Evolutionary conservation across 805 yeast species (phyloP).

Genomic region (Vanderwaltozyma verrucispora): DNA sequence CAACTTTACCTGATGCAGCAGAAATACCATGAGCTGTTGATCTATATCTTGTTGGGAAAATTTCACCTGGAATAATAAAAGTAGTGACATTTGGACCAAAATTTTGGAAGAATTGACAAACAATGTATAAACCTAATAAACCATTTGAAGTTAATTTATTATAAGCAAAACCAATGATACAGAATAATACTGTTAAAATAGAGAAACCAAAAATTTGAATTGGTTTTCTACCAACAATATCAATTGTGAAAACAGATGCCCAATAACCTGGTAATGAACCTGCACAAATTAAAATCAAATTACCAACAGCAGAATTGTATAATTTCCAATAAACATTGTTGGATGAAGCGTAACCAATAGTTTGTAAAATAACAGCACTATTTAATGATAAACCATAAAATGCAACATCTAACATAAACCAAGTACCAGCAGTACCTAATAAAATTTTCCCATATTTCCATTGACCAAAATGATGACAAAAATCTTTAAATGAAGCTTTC

Average conservation of each 20-base stretch:
- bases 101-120: slow-evolving; percentile 81
- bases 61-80: slow-evolving; percentile 83
- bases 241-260: slow-evolving; percentile 72
- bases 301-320: slow-evolving; percentile 81
- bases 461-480: slow-evolving; percentile 61
- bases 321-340: slow-evolving; percentile 58
- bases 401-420: slow-evolving; percentile 88
- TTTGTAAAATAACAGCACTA: slow-evolving; percentile 64
- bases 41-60: slow-evolving; percentile 91
- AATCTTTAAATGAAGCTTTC: slow-evolving; percentile 73
- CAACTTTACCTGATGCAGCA: slow-evolving; percentile 86
- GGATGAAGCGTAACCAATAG: slow-evolving; percentile 76
- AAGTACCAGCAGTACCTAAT: slow-evolving; percentile 82
- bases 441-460: slow-evolving; percentile 83
- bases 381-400: slow-evolving; percentile 83
- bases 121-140: slow-evolving; percentile 63
- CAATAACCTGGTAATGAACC: slow-evolving; percentile 95
- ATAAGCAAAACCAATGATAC: slow-evolving; percentile 78
- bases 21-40: slow-evolving; percentile 93
- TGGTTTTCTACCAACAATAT: slow-evolving; percentile 75
- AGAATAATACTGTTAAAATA: slow-evolving; percentile 60
- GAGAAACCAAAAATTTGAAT: slow-evolving; percentile 70
- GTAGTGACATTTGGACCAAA: slow-evolving; percentile 93
- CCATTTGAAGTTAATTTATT: slow-evolving; percentile 58
- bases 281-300: slow-evolving; percentile 84